These are phyloP conservation scores for Colletotrichum eleusines DNA, from an alignment of 2,329 filamentous ascomycete genomes.

Conservation along the genomic window DNA sequence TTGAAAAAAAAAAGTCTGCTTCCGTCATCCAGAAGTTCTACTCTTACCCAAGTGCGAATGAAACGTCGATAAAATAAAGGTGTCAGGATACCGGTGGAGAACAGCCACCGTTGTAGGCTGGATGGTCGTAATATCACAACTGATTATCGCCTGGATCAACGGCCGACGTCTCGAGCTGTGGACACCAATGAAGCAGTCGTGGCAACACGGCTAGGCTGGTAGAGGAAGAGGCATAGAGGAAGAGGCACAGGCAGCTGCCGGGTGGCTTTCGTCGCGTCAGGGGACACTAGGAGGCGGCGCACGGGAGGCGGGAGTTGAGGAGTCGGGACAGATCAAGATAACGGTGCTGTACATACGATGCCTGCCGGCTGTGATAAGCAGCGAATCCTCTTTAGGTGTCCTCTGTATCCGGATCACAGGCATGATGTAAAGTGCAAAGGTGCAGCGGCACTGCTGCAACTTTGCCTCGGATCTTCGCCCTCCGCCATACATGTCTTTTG, in stretches of 20 bases:
- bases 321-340: constrained; percentile 12
- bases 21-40: not conserved
- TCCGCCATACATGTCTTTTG: constrained; percentile 4
- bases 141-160: constrained; percentile 7
- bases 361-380: constrained; percentile 1
- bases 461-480: constrained; percentile 12
- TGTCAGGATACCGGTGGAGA: not conserved
- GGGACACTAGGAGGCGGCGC: not conserved
- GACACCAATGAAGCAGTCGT: constrained; percentile 7
- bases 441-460: constrained; percentile 1
- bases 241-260: constrained; percentile 4
- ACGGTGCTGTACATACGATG: too few species aligned
- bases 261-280: constrained; percentile 24
- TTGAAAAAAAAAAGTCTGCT: constrained; percentile 26
- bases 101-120: not conserved
- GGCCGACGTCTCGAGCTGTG: constrained; percentile 3
- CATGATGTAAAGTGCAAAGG: constrained; percentile 25
- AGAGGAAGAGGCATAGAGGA: not conserved
- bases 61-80: not conserved
- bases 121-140: not conserved
- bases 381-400: not conserved
- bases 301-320: not conserved
- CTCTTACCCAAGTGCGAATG: not conserved
- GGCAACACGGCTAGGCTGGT: constrained; percentile 5
- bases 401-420: constrained; percentile 3